Base-by-base conservation (phyloP, 192 early-diverging fungal genomes). In the Rhizoclosmatium sp. region DNA sequence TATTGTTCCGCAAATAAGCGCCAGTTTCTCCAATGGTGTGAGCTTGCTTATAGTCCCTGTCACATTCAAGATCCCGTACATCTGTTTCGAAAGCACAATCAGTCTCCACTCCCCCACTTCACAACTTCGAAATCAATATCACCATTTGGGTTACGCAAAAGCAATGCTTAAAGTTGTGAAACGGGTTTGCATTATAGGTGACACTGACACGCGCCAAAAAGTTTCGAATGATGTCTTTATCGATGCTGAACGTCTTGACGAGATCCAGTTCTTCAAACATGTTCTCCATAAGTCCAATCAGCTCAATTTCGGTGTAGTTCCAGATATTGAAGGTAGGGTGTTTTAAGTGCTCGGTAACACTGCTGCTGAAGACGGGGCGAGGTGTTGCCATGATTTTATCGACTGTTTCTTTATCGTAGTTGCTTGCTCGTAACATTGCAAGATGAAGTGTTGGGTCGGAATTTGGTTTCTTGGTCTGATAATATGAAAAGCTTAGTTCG, bases 141-240 rank as follows among this genome's bases (percentile, higher is more conserved):
- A 84, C 84, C 84, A 85, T 85, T 71, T 85, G 84, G 3, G 84
- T 80, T 39, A 87, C 86, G 49, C 82, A 85, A 78, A 87, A 87
- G 69, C 79, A 85, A 75, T 87, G 86, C 47, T 76, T 69, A 74
- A 87, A 87, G 68, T 86, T 86, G 51, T 87, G 86, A 70, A 87
- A 87, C 61, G 86, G 86, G 58, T 86, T 82, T 48, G 65, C 78
- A 73, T 76, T 76, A 44, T 84, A 79, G 21, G 71, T 81, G 65
- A 82, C 47, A 46, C 69, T 80, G 9, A 69, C 72, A 12, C 79
- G 21, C 44, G 61, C 65, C 65, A 87, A 44, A 72, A 87, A 87
- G 31, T 47, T 23, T 49, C 71, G 23, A 21, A 87, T 41, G 3
- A 69, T 49, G 21, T 68, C 16, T 10, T 47, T 14, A 12, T 83